A percentile compares a stretch with the other conserved stretches of the same genome.
Conservation (phyloP, 768 basidiomycete genomes). For the Suillus americanus region DNA sequence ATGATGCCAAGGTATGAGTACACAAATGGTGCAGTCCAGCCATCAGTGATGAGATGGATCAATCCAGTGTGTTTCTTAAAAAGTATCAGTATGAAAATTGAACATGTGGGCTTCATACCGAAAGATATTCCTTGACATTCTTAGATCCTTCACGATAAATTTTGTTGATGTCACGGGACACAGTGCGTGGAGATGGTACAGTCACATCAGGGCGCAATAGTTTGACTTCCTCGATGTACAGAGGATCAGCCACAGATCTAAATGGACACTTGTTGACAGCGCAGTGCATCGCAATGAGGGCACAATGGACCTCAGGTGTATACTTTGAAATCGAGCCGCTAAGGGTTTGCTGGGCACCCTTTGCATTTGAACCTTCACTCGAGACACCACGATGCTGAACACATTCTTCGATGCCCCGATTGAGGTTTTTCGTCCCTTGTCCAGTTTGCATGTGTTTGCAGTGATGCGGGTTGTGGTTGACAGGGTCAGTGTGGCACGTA, state of each 20-base stretch:
- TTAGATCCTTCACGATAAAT: slow-evolving; percentile 16
- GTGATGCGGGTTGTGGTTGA: too few species aligned
- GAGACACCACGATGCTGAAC: not conserved
- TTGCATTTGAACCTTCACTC: not conserved
- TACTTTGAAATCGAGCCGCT: not conserved
- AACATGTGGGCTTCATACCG: slow-evolving; percentile 10
- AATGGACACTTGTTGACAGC: slow-evolving; percentile 23
- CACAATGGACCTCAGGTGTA: slow-evolving; percentile 15
- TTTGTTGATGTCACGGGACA: slow-evolving; percentile 19
- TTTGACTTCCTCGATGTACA: slow-evolving; percentile 26
- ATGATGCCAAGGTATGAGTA: slow-evolving; percentile 32
- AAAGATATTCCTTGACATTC: slow-evolving; percentile 18
- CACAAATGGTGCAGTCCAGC: slow-evolving; percentile 34
- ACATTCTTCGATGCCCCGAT: too few species aligned
- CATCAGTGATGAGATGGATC: slow-evolving; percentile 33
- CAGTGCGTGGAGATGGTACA: slow-evolving; percentile 24
- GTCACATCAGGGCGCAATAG: slow-evolving; percentile 23
- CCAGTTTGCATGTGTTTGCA: too few species aligned
- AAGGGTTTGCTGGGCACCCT: not conserved
- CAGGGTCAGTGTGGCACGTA: too few species aligned
- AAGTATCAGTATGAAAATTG: not conserved
- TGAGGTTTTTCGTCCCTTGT: too few species aligned
- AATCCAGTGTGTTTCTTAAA: slow-evolving; percentile 1
- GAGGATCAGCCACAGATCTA: slow-evolving; percentile 23
- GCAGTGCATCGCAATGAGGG: slow-evolving; percentile 26